phyloP scores from a whole-genome alignment of 1,284 basidiomycete genomes.

The Ganoderma resinaceum region DNA sequence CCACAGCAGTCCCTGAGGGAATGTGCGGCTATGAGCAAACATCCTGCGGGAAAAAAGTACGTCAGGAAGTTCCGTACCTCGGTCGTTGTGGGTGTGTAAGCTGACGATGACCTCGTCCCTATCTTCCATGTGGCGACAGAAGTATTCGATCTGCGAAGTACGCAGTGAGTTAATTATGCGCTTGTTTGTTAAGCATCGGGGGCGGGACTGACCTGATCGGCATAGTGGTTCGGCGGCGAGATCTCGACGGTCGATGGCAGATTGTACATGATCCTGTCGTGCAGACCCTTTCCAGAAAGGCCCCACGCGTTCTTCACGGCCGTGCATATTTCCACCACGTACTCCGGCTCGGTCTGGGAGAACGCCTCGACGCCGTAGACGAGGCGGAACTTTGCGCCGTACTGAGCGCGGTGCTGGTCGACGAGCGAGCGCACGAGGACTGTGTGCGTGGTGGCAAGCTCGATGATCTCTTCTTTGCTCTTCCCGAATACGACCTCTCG shows the following conservation, averaged over 20 bases:
- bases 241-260: constrained; percentile 97
- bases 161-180: constrained; percentile 11
- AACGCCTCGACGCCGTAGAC: constrained; percentile 99
- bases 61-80: constrained; percentile 58
- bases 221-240: constrained; percentile 96
- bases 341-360: constrained; percentile 98
- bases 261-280: constrained; percentile 96
- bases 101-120: constrained; percentile 91
- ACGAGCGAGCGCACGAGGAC: constrained; percentile 85
- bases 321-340: constrained; percentile 92
- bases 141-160: constrained; percentile 88
- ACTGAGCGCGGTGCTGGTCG: constrained; percentile 83
- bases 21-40: neutral
- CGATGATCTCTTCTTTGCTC: constrained; percentile 89
- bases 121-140: constrained; percentile 86
- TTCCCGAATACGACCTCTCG: constrained; percentile 95
- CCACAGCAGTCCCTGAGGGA: constrained; percentile 84
- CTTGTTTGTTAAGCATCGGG: neutral
- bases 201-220: constrained; percentile 77
- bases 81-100: constrained; percentile 97
- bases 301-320: constrained; percentile 93
- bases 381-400: constrained; percentile 91
- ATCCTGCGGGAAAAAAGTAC: neutral
- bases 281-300: constrained; percentile 70
- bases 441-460: constrained; percentile 89